Conservation (phyloP, 345 rosid species). For the Hibiscus tridactylites region DNA sequence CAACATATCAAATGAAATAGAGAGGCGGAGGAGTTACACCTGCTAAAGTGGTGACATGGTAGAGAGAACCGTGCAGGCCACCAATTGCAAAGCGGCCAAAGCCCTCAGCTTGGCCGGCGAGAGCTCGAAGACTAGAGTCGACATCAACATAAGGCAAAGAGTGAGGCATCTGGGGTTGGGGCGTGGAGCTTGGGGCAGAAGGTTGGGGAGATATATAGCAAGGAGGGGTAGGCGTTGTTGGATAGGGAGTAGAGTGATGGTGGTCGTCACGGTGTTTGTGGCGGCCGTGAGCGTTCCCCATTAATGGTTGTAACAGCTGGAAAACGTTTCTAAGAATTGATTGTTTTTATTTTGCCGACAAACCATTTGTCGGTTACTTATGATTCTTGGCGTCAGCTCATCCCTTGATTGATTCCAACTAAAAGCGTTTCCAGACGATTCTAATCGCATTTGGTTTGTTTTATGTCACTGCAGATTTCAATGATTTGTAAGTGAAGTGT, state of each 20-base stretch:
- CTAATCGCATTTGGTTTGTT: not conserved
- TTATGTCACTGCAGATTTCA: too few relatives aligned
- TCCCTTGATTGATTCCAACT: too few relatives aligned
- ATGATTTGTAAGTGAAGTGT: not conserved
- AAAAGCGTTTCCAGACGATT: too few relatives aligned
- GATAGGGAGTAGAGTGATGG: not conserved
- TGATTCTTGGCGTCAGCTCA: too few relatives aligned
- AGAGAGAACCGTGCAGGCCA: slow-evolving; percentile 65
- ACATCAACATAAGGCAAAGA: slow-evolving; percentile 55
- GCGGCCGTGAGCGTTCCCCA: slow-evolving; percentile 5
- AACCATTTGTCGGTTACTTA: too few relatives aligned
- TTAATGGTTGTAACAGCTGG: not conserved
- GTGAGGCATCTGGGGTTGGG: slow-evolving; percentile 16
- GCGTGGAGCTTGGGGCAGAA: not conserved
- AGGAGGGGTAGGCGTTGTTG: not conserved
- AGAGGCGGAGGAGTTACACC: slow-evolving; percentile 28
- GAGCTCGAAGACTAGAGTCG: slow-evolving; percentile 66
- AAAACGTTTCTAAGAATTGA: not conserved
- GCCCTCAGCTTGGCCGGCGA: slow-evolving; percentile 85
- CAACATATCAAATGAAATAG: not conserved
- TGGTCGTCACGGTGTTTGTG: not conserved
- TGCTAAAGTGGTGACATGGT: slow-evolving; percentile 55
- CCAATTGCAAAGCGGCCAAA: slow-evolving; percentile 79
- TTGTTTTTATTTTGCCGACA: not conserved
- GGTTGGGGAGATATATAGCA: not conserved